Base-by-base conservation (phyloP, 192 early-diverging fungal species). In the Lunasporangiospora selenospora region DNA sequence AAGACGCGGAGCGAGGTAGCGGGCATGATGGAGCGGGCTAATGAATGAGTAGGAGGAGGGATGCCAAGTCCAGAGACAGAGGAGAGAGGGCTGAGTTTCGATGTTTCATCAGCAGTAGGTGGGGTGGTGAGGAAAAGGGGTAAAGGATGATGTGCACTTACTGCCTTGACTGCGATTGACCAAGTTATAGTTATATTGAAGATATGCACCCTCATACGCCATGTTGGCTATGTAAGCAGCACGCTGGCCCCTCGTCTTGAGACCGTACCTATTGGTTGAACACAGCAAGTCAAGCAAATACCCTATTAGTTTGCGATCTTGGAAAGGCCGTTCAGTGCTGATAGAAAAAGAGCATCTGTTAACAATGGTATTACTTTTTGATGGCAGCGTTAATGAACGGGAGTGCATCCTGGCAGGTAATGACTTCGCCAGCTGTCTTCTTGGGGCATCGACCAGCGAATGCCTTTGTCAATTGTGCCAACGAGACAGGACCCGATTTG, bases 161-260 rank as follows among this genome's bases (percentile, higher is more conserved):
- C 65, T 73, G 40, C 69, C 69, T 53, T 73, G 69, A 19, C 27
- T 38, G 19, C 34, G 44, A 27, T 16, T 63, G 42, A 36, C 18
- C 6, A 73, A n/a, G 48, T 73, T 73, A 40, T 63, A 61, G 55
- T 73, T 49, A 49, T 63, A 73, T 37, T 63, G 34, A 46, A 73
- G 58, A 45, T 63, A 58, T 3, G 54, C 69, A 3, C 69, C 60
- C 36, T 73, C 69, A 24, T 53, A 73, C 23, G 60, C 60, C 69
- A 73, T 73, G 49, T 41, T 73, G 55, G 69, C 69, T 29, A 73
- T 62, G 36, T 73, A 73, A 12, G 69, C 69, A 48, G 69, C 69
- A 24, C 46, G 39, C 30, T 73, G 69, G 11, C 69, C 69, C 37
- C 46, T 62, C 36, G 69, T 63, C 54, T 58, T 73, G 27, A 73